Base-by-base conservation (phyloP, 2,329 filamentous ascomycete species). In the Sporothrix euskadiensis region DNA sequence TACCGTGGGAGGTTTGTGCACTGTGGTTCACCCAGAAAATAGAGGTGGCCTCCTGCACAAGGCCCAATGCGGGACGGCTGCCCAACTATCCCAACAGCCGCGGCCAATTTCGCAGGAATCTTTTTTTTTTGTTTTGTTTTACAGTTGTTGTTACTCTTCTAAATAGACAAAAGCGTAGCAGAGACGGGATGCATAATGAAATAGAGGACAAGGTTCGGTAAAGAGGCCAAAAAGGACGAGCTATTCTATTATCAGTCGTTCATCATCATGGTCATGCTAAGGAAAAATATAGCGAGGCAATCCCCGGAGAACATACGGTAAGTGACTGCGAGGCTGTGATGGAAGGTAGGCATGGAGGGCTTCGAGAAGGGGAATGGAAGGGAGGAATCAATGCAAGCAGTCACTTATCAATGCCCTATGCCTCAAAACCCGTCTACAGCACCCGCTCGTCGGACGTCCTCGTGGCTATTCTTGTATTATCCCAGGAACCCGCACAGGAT, bases 311-410 rank as follows among this genome's bases (percentile, higher is more conserved):
- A 6, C 3, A 35, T 35, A 59, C 30, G 6, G 3, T 0, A 19
- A 35, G 2, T 59, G 26, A 59, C 16, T 8, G 35, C 44, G 44
- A 47, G 44, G 16, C 44, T 12, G 32, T 16, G 30, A 3, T 39
- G 8, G 35, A 44, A 63, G 59, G 14, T 19, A 22, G 63, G 22
- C 22, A 66, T 35, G 47, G 47, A 54, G 54, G 26, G 35, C 39
- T 54, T 69, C 65, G 65, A 69, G 65, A 52, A 69, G 35, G 30
- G 4, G 5, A 41, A 63, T 22, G n/a, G 59, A 63, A 63, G 35
- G n/a, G 3, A 22, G 4, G 30, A 14, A 6, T 66, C 41, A 47
- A 49, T 47, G 63, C 22, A 16, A 66, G 8, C 4, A 26, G 14
- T 22, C 14, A 56, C 3, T 0, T n/a, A 56, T 2, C n/a, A 19